phyloP scores from a whole-genome alignment of 108 stramenopile genomes.

The Parietichytrium sp. region DNA sequence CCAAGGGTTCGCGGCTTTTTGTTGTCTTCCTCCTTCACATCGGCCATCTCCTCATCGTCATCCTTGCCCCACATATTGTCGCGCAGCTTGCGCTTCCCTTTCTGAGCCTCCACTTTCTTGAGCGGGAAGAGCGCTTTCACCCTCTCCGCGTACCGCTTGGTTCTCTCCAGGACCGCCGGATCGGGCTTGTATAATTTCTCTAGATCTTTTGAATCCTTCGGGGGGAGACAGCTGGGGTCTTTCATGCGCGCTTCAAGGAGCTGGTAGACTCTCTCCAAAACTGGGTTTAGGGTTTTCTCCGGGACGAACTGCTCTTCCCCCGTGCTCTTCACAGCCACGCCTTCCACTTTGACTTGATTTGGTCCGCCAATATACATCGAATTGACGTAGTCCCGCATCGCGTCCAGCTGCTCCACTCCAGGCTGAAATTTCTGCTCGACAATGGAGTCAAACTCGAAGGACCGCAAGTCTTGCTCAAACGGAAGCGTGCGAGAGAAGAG shows the following conservation, averaged over 20 bases:
- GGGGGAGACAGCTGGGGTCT: neutral
- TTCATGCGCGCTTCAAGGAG: neutral
- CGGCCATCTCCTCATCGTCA: no score
- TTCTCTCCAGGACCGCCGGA: neutral
- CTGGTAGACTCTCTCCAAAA: neutral
- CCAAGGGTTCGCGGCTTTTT: neutral
- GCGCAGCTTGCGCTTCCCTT: neutral
- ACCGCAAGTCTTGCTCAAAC: constrained; percentile 13
- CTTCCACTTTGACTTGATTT: neutral
- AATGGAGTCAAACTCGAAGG: neutral
- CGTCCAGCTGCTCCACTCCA: neutral
- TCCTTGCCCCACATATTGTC: no score
- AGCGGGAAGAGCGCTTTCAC: neutral
- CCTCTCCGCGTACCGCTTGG: neutral
- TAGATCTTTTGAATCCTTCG: neutral
- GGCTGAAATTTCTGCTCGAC: neutral
- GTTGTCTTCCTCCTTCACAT: neutral
- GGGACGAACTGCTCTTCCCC: neutral
- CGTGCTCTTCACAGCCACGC: neutral
- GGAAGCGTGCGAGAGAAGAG: neutral
- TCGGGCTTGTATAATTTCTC: neutral
- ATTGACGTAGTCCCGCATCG: neutral
- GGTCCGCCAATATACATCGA: neutral
- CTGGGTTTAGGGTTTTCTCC: constrained; percentile 5
- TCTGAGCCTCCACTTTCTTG: neutral